phyloP scores from a whole-genome alignment of 2,329 filamentous ascomycete genomes.

The Xylaria hypoxylon region DNA sequence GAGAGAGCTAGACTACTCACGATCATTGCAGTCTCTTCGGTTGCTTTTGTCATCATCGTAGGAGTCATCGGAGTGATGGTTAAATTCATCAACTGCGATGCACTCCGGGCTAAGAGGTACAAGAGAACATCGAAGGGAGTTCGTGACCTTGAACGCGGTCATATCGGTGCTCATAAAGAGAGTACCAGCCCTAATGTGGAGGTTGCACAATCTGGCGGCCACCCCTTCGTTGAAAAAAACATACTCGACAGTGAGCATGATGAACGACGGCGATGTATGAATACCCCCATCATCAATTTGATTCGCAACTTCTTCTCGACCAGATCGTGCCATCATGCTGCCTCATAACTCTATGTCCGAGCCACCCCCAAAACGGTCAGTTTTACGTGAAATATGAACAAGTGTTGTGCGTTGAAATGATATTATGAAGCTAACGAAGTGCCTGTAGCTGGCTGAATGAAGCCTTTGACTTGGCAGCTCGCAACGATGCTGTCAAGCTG shows the following conservation, averaged over 20 bases:
- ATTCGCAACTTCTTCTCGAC: background rate
- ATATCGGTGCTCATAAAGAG: background rate
- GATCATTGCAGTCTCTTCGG: too few species aligned
- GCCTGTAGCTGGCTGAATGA: too few species aligned
- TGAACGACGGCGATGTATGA: background rate
- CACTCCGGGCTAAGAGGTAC: background rate
- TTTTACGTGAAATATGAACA: too few species aligned
- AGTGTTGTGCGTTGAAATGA: too few species aligned
- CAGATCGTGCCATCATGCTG: too few species aligned
- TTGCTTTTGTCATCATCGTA: too few species aligned
- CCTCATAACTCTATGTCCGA: too few species aligned
- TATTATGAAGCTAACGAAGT: too few species aligned
- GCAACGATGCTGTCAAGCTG: too few species aligned
- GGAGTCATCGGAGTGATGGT: background rate
- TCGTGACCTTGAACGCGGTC: background rate
- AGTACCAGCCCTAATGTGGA: background rate
- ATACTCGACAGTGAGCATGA: background rate
- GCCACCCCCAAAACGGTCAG: too few species aligned
- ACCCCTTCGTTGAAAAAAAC: background rate
- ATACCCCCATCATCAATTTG: background rate
- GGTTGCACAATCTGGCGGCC: background rate
- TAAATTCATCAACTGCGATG: background rate
- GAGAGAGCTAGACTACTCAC: too few species aligned
- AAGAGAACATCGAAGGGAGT: background rate
- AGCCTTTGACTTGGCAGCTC: too few species aligned